Conservation (phyloP, 2,329 filamentous ascomycete species). For the Xylariomycetidae sp. region DNA sequence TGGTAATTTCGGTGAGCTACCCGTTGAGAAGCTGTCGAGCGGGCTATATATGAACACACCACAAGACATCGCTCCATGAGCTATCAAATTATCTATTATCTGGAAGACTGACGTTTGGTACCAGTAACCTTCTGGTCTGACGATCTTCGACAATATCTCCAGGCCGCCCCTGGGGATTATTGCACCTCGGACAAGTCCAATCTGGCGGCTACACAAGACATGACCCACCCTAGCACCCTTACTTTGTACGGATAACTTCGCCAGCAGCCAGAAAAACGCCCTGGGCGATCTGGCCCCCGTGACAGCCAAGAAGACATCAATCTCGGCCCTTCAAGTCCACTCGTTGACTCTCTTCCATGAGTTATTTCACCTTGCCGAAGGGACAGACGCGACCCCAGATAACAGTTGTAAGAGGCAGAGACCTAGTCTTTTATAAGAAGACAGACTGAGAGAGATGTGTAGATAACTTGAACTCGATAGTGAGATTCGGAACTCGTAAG, state of each 20-base stretch:
- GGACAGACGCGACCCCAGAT: constrained; percentile 4
- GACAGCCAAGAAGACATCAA: constrained; percentile 1
- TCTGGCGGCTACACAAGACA: constrained; percentile 8
- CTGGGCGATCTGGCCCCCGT: constrained; percentile 4
- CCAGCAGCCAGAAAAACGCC: constrained; percentile 3
- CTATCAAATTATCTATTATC: too few relatives aligned
- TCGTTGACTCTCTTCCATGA: constrained; percentile 10
- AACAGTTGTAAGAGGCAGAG: constrained; percentile 6
- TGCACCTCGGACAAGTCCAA: constrained; percentile 4
- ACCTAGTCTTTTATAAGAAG: too few relatives aligned
- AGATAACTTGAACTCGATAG: constrained; percentile 8
- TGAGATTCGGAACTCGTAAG: constrained; percentile 3
- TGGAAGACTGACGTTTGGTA: too few relatives aligned
- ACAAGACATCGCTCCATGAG: neutral
- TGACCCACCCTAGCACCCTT: constrained; percentile 5
- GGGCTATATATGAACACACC: neutral
- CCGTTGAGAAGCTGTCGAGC: too few relatives aligned
- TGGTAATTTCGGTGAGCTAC: too few relatives aligned
- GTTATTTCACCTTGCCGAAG: constrained; percentile 7
- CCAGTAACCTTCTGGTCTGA: constrained; percentile 10
- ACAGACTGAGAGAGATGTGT: too few relatives aligned
- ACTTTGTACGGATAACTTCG: constrained; percentile 9
- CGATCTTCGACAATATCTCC: constrained; percentile 6
- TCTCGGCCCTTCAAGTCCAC: constrained; percentile 9
- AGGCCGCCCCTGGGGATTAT: constrained; percentile 5